Evolutionary conservation across 805 yeast species (phyloP).

Genomic region (Ogataea haglerorum): DNA sequence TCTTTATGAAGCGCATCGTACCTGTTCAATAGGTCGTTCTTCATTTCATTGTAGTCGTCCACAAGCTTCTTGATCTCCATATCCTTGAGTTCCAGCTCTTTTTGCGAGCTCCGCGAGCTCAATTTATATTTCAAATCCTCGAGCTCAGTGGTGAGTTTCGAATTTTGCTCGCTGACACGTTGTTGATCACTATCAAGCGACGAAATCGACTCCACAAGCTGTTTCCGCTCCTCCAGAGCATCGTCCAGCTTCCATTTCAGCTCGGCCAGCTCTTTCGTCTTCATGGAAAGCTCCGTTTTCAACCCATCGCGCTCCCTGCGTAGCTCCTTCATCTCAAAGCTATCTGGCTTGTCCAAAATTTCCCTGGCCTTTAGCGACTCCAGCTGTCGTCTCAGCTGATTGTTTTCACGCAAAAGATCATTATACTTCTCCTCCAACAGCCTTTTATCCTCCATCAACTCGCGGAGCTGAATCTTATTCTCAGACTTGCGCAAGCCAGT

Average conservation of each 20-base stretch:
- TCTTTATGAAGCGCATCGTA: constrained; percentile 25
- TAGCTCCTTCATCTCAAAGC: constrained; percentile 10
- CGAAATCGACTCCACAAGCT: constrained; percentile 17
- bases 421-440: constrained; percentile 39
- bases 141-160: constrained; percentile 20
- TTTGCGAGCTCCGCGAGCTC: constrained; percentile 1
- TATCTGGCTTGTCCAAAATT: constrained; percentile 1
- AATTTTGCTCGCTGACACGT: constrained; percentile 19
- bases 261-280: constrained; percentile 16
- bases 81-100: constrained; percentile 17
- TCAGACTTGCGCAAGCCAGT: constrained; percentile 26
- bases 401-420: constrained; percentile 37
- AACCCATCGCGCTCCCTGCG: constrained; percentile 14
- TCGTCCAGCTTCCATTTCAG: constrained; percentile 17
- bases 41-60: constrained; percentile 32
- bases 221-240: constrained; percentile 13
- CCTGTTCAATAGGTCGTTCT: constrained; percentile 30
- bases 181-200: constrained; percentile 21
- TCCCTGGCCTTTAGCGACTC: constrained; percentile 17
- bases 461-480: constrained; percentile 33
- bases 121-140: constrained; percentile 14
- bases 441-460: constrained; percentile 35
- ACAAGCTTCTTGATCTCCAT: constrained; percentile 20
- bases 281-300: constrained; percentile 10
- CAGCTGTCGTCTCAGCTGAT: constrained; percentile 34